Conservation (phyloP, 768 basidiomycete species). For the Phlegmacium glaucopus region DNA sequence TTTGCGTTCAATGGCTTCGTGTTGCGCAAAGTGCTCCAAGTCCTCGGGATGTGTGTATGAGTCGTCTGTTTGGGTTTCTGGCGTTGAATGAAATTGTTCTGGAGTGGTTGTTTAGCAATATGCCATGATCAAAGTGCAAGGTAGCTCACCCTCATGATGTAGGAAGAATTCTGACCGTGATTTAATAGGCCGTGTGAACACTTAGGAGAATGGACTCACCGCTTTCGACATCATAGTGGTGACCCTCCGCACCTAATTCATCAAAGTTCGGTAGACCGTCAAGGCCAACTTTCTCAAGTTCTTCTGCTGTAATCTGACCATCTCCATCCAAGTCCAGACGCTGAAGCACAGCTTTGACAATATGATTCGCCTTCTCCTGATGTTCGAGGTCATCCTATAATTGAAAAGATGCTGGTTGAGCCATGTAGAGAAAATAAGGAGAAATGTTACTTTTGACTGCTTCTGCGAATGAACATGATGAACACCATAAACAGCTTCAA, state of each 20-base stretch:
- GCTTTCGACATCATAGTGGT: conserved; percentile 91
- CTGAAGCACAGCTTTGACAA: conserved; percentile 69
- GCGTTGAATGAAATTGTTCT: conserved; percentile 94
- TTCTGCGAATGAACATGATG: conserved; percentile 88
- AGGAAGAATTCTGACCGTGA: conserved; percentile 76
- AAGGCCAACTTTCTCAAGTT: conserved; percentile 70
- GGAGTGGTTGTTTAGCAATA: conserved; percentile 1
- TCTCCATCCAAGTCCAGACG: conserved; percentile 74
- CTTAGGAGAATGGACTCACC: conserved; percentile 41
- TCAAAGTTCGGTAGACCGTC: conserved; percentile 82
- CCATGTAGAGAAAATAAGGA: background rate
- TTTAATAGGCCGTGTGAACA: background rate
- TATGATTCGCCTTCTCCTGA: conserved; percentile 74
- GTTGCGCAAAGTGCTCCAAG: conserved; percentile 86
- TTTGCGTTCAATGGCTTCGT: conserved; percentile 77
- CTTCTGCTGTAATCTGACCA: conserved; percentile 62
- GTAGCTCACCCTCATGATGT: conserved; percentile 84
- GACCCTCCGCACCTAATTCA: conserved; percentile 82
- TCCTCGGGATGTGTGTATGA: conserved; percentile 94
- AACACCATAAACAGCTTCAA: conserved; percentile 95
- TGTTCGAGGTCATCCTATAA: conserved; percentile 71
- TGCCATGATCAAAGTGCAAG: background rate
- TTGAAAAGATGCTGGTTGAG: background rate
- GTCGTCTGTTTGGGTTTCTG: conserved; percentile 96
- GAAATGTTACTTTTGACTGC: conserved; percentile 57